Base-by-base conservation (phyloP, 169 alveolate genomes). In the Eimeria acervulina region DNA sequence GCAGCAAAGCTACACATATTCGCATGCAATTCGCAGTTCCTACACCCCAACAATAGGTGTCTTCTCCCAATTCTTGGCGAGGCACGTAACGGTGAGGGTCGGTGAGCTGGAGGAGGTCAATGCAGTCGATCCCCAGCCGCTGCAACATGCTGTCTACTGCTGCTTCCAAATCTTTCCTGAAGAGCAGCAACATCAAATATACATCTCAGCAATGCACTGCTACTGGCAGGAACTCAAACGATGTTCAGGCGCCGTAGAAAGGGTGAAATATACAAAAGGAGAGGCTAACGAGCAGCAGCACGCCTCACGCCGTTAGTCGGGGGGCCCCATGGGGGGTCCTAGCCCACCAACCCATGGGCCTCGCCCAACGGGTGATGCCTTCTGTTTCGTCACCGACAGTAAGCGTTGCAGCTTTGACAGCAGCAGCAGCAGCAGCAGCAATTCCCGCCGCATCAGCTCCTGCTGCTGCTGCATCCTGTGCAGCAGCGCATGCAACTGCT, bases 41-140 rank as follows among this genome's bases (percentile, higher is more conserved):
- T 94, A 95, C 97, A 3, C 97, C 98, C 98, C 98, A 98, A 91
- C 98, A 94, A 96, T 98, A 98, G 44, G 98, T 98, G 80, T 98
- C 98, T 80, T 98, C 98, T 36, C 98, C 98, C 52, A 96, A 95
- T 66, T 87, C 97, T 26, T 97, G 94, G 59, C 96, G 91, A 17
- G 98, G 98, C 36, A 97, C 97, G 87, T 98, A 98, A 55, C 98
- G 98, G 70, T 97, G 96, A 47, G 98, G 98, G 61, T 90, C 83
- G 78, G 96, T 98, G 59, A 98, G 95, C 80, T 97, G 97, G 59
- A 97, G 95, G 59, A 98, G 91, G 89, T 98, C 98, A 80, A 98
- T 81, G 91, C 96, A 97, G 94, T 97, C 98, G 12, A 97, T 93
- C 19, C 97, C 98, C 78, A 97, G 89, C 66, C 97, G 96, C 61